These are phyloP conservation scores for Microbotryum intermedium DNA, from an alignment of 1,284 basidiomycete species.

Conservation along the genomic window DNA sequence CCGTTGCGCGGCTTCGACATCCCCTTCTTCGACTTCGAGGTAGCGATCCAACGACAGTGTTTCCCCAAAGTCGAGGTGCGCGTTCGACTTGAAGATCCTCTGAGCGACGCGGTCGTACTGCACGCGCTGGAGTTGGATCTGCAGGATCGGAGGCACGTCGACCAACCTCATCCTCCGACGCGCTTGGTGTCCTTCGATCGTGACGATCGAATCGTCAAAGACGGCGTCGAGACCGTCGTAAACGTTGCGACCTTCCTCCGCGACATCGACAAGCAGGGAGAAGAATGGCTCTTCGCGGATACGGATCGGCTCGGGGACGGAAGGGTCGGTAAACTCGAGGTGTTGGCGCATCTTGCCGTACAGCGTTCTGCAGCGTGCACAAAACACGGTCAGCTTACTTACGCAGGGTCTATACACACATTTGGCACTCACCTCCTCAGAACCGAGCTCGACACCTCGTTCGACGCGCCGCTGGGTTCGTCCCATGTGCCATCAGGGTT, in stretches of 20 bases:
- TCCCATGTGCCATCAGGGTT: conserved; percentile 44
- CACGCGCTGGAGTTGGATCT: conserved; percentile 91
- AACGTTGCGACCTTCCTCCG: conserved; percentile 69
- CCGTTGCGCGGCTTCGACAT: conserved; percentile 50
- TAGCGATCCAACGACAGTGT: conserved; percentile 87
- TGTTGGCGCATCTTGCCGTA: conserved; percentile 21
- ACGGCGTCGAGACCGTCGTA: conserved; percentile 91
- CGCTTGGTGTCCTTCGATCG: conserved; percentile 76
- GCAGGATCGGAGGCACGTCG: conserved; percentile 78
- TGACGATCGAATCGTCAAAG: conserved; percentile 74
- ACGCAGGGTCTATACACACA: too few relatives aligned
- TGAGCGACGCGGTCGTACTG: conserved; percentile 89
- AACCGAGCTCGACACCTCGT: not conserved
- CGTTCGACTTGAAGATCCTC: conserved; percentile 90
- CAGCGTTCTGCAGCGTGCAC: conserved; percentile 11
- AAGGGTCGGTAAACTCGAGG: conserved; percentile 12
- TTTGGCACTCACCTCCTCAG: not conserved
- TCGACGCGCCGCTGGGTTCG: not conserved
- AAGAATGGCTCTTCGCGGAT: conserved; percentile 72
- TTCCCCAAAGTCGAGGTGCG: conserved; percentile 82
- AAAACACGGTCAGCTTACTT: too few relatives aligned
- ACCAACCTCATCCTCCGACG: conserved; percentile 81
- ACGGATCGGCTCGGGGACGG: conserved; percentile 13
- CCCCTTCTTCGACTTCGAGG: conserved; percentile 55
- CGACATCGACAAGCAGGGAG: conserved; percentile 84